These are phyloP conservation scores for Aspergillus calidoustus DNA, from an alignment of 2,329 filamentous ascomycete genomes.

Conservation along the genomic window DNA sequence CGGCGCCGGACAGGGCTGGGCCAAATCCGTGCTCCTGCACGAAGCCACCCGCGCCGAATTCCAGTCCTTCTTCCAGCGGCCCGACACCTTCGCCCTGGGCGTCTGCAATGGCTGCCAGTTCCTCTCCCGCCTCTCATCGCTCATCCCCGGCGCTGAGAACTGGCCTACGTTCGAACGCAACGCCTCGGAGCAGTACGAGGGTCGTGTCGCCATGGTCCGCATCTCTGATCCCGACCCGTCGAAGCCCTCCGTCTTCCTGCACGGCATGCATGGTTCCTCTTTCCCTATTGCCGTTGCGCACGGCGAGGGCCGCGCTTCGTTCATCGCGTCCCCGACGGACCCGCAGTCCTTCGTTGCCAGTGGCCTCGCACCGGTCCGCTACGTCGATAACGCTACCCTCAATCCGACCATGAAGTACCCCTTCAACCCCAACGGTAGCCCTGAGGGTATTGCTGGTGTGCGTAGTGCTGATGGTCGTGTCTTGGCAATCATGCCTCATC, in stretches of 20 bases:
- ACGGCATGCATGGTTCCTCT: constrained; percentile 81
- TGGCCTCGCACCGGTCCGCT: constrained; percentile 77
- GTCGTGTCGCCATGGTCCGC: constrained; percentile 81
- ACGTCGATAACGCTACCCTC: constrained; percentile 77
- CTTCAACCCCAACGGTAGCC: constrained; percentile 86
- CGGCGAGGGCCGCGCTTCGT: constrained; percentile 83
- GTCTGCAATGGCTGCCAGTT: constrained; percentile 99
- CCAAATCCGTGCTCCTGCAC: constrained; percentile 88
- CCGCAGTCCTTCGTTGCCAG: constrained; percentile 61
- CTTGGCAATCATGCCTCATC: constrained; percentile 90
- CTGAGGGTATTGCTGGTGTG: constrained; percentile 79
- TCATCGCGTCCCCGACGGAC: constrained; percentile 56
- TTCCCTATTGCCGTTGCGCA: constrained; percentile 89
- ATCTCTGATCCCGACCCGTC: constrained; percentile 66
- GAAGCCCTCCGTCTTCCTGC: constrained; percentile 77
- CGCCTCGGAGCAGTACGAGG: constrained; percentile 86
- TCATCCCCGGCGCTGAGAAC: constrained; percentile 79
- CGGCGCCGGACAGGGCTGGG: constrained; percentile 96
- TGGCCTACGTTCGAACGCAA: constrained; percentile 92
- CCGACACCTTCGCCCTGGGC: constrained; percentile 89
- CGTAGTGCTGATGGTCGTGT: constrained; percentile 78
- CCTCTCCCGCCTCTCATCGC: constrained; percentile 77
- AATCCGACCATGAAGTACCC: constrained; percentile 81
- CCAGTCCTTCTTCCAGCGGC: constrained; percentile 79
- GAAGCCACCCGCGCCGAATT: constrained; percentile 76